Conservation (phyloP, 2,329 filamentous ascomycete species). For the Thelonectria rubi region DNA sequence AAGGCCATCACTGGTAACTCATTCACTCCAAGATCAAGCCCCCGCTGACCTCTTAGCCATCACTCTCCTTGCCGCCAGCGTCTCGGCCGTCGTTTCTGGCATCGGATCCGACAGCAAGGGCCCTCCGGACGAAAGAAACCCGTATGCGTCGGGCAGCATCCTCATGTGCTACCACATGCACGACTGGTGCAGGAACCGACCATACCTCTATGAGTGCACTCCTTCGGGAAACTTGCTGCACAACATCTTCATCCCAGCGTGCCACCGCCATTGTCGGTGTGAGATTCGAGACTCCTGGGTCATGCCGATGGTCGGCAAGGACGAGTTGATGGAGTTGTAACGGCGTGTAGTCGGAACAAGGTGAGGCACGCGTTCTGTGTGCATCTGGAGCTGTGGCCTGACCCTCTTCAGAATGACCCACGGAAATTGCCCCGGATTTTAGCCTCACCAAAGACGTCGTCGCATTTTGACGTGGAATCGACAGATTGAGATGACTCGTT, state of each 20-base stretch:
- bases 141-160: background rate
- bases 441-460: no score
- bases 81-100: background rate
- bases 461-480: no score
- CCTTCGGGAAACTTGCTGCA: background rate
- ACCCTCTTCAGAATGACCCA: background rate
- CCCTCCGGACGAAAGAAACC: background rate
- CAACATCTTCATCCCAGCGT: background rate
- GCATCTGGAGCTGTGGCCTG: background rate
- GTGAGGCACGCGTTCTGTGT: background rate
- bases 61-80: background rate
- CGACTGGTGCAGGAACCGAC: constrained; percentile 3
- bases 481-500: no score
- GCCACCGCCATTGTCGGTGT: constrained; percentile 6
- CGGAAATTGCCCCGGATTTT: background rate
- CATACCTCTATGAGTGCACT: constrained; percentile 13
- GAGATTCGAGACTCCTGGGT: background rate
- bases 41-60: no score
- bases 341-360: background rate
- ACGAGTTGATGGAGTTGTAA: background rate
- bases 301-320: background rate
- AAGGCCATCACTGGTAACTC: no score
- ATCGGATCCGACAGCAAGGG: background rate
- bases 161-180: background rate
- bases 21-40: no score